phyloP scores from a whole-genome alignment of 208 protist genomes.

The Leishmania tropica region DNA sequence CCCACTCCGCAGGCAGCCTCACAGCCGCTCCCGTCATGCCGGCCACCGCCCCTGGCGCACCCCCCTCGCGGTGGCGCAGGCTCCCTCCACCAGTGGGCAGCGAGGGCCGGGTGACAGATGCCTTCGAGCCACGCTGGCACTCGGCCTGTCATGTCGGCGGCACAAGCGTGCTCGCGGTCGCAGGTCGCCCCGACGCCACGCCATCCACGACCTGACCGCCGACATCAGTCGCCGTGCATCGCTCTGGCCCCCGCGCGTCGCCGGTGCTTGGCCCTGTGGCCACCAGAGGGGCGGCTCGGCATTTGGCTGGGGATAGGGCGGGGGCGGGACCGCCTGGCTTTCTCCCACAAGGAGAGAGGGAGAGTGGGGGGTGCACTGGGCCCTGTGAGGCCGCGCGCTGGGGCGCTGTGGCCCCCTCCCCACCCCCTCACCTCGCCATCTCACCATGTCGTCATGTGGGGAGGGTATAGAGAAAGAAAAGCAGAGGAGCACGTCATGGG shows the following conservation, averaged over 20 bases:
- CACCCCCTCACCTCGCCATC: no score
- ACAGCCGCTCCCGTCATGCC: no score
- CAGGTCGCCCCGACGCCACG: not conserved
- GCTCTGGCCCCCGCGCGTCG: not conserved
- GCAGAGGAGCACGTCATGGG: not conserved
- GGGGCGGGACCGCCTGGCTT: not conserved
- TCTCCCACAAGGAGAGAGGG: not conserved
- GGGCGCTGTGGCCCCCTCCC: not conserved
- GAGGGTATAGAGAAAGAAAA: not conserved
- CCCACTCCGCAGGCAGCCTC: no score
- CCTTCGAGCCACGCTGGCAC: no score
- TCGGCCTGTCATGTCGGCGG: no score
- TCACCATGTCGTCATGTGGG: not conserved
- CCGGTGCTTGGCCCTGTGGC: not conserved
- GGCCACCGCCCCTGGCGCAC: no score
- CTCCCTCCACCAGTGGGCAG: no score
- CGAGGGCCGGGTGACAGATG: no score
- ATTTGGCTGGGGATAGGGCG: not conserved
- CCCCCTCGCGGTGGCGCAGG: no score
- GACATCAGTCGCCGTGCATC: not conserved
- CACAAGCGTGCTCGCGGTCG: no score
- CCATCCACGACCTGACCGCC: not conserved
- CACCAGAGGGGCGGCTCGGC: not conserved
- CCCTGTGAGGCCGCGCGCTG: not conserved
- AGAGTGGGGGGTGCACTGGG: not conserved